Evolutionary conservation across 371 early-diverging fungal species (phyloP).

Genomic region (Lichtheimia ramosa): DNA sequence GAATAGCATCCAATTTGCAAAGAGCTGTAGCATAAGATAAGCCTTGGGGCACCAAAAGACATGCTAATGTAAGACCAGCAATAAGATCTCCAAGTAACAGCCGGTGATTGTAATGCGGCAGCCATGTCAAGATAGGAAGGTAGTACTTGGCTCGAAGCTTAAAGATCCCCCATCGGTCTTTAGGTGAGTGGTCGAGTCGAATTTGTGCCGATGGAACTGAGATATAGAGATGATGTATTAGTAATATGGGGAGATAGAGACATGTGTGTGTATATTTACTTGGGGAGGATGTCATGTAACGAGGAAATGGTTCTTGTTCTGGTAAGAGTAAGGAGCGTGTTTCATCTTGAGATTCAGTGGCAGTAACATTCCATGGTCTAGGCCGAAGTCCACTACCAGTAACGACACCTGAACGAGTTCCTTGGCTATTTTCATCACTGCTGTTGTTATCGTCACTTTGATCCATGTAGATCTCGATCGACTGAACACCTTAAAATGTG

Average conservation of each 20-base stretch:
- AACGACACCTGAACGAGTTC: no score
- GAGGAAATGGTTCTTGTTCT: conserved; percentile 9
- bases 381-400: not conserved
- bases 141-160: conserved; percentile 81
- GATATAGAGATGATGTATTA: not conserved
- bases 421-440: conserved; percentile 7
- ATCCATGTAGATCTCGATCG: no score
- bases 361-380: not conserved
- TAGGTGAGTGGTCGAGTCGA: conserved; percentile 22
- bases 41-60: conserved; percentile 85
- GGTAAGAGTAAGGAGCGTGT: conserved; percentile 3
- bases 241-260: no score
- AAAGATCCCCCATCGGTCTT: conserved; percentile 35
- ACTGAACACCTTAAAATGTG: no score
- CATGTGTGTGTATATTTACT: conserved; percentile 11
- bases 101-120: conserved; percentile 69
- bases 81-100: conserved; percentile 66
- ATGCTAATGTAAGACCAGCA: conserved; percentile 88
- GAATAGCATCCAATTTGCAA: conserved; percentile 80
- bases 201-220: conserved; percentile 40
- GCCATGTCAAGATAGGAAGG: conserved; percentile 87
- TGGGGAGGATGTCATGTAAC: conserved; percentile 28
- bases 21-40: conserved; percentile 88
- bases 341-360: not conserved
- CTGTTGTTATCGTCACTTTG: conserved; percentile 1